Base-by-base conservation (phyloP, 306 rosid species). In the Rubus idaeus region DNA sequence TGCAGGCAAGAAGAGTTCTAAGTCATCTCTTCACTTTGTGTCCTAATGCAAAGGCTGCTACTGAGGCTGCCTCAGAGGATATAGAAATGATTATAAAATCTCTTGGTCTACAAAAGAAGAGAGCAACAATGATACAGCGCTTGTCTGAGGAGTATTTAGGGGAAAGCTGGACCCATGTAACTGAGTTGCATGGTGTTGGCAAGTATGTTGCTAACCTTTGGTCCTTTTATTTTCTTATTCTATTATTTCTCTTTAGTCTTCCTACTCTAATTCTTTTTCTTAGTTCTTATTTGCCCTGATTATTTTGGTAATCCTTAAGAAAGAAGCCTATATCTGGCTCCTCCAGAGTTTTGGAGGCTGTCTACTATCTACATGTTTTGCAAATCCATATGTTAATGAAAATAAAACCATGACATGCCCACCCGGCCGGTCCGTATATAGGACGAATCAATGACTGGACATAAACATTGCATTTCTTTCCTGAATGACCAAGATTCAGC, bases 131-230 rank as follows among this genome's bases (percentile, higher is more conserved):
- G 79, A 75, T 93, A 64, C 80, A 89, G 17, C 91, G 86, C 5
- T 71, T 90, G 39, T 90, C 97, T 77, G 42, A 14, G 37, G 87
- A 89, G 68, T 93, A 92, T 83, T 70, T 92, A 81, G 67, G 76
- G 42, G 89, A 77, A 37, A 77, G 71, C 53, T 92, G 96, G 97
- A 92, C 88, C 39, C 85, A 90, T 57, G 97, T 89, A n/a, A 87
- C 97, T 74, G 79, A 89, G 62, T 79, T 92, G 79, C 88, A 79
- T 53, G 91, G 93, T n/a, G 86, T 92, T 77, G 97, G 96, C 86
- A 92, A 87, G 97, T 90, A 88, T 57, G 73, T 58, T 61, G 51
- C 82, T 41, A 67, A 52, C 42, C 73, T 72, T 63, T 23, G 13
- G 37, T 40, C 60, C 30, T 17, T 26, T 62, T 71, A 14, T 64